Base-by-base conservation (phyloP, 2,329 filamentous ascomycete genomes). In the Colletotrichum lini region DNA sequence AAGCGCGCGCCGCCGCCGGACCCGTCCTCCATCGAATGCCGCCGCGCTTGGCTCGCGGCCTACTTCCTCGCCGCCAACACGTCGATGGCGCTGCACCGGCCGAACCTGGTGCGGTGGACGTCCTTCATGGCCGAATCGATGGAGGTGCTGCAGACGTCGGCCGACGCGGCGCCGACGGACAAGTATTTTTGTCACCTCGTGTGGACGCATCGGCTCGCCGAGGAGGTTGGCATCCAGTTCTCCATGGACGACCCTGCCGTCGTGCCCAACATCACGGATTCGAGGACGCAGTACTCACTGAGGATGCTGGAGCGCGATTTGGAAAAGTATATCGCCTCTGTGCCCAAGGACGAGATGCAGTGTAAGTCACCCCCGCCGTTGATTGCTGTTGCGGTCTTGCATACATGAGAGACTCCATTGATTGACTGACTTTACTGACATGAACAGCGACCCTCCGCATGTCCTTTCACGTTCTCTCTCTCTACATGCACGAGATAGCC, bases 401-500 rank as follows among this genome's bases (percentile, higher is more conserved):
- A 35, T 35, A 10, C 30, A 35, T 8, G 30, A 9, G 8, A 9
- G 2, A 10, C 8, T 9, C 8, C 8, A 35, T 35, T 9, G 7
- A 38, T 47, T 42, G 18, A 60, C 16, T 10, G 18, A 15, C 4
- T 9, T 42, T 16, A 47, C 76, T 78, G 47, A 78, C 67, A 21
- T 45, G 38, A 50, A 68, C 77, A 91, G 91, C 88, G n/a, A 86
- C 89, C 0, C 83, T 94, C 56, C 82, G 84, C 21, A 86, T 94
- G 74, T 88, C 88, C 72, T 90, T 93, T 74, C 84, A 91, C 73
- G 87, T 92, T 2, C 79, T 94, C 45, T 92, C 87, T 72, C 83
- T 95, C 3, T 94, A 93, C 78, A 91, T 95, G 83, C 92, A 95
- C 78, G 93, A 95, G 79, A 89, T 93, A 65, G 90, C 89, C 3